Evolutionary conservation across 2,329 filamentous ascomycete species (phyloP).

Genomic region (Lasiodiplodia sp.): DNA sequence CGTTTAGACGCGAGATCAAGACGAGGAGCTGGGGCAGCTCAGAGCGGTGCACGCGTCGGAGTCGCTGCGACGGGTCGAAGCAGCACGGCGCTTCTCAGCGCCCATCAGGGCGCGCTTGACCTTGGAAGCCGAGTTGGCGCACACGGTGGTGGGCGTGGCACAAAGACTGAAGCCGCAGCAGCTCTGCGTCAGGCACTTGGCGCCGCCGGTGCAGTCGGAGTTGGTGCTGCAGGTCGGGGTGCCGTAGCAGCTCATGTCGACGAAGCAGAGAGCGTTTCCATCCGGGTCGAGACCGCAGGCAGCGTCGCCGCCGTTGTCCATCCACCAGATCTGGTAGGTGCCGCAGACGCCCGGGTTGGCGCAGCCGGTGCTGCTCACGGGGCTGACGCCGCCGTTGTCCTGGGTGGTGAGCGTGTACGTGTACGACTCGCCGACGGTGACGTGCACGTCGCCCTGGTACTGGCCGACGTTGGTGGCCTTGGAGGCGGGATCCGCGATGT

Average conservation of each 20-base stretch:
- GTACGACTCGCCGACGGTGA: conserved; percentile 7
- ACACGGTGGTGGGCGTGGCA: neutral
- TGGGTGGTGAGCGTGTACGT: neutral
- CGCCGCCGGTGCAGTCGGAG: neutral
- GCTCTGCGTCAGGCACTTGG: neutral
- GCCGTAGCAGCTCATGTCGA: neutral
- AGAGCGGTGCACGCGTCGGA: neutral
- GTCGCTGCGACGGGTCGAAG: neutral
- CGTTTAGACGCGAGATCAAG: neutral
- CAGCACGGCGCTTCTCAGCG: neutral
- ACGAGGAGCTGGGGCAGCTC: neutral
- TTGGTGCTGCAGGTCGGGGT: neutral
- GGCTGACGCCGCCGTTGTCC: neutral
- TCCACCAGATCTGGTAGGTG: neutral
- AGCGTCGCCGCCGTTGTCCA: neutral
- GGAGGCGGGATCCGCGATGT: neutral
- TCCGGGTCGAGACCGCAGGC: neutral
- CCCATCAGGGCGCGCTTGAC: neutral
- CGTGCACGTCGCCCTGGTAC: neutral
- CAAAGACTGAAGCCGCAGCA: neutral
- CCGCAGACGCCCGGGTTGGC: neutral
- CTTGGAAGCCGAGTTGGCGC: neutral
- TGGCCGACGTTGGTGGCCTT: conserved; percentile 15
- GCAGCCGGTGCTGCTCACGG: neutral
- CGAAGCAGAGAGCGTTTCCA: neutral